These are phyloP conservation scores for Elsinoe necatrix DNA, from an alignment of 2,329 filamentous ascomycete species.

Conservation along the genomic window DNA sequence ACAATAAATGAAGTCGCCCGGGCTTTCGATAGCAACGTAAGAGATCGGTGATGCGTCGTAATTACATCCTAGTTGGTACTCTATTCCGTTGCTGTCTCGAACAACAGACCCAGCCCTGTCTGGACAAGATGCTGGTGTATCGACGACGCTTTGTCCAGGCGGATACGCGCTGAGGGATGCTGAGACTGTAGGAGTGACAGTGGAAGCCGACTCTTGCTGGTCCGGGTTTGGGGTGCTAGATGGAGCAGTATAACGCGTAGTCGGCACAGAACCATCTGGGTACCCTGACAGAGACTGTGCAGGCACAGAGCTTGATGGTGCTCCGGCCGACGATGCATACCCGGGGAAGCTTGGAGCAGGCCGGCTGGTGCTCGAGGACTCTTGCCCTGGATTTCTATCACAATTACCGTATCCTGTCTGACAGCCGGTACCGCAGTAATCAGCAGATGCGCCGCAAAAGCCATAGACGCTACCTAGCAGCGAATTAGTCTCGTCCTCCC, in stretches of 20 bases:
- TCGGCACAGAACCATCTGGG: neutral
- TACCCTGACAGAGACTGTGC: neutral
- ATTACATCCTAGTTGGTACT: constrained; percentile 7
- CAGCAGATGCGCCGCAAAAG: constrained; percentile 17
- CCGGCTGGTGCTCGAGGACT: neutral
- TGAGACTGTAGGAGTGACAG: constrained; percentile 1
- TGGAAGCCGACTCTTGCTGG: constrained; percentile 1
- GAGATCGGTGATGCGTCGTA: neutral
- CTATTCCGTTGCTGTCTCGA: constrained; percentile 3
- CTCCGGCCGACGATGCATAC: neutral
- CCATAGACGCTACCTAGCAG: constrained; percentile 17
- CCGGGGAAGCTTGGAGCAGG: neutral
- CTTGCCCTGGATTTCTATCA: neutral
- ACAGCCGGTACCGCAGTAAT: constrained; percentile 18
- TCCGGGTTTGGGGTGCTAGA: neutral
- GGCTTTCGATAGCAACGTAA: neutral
- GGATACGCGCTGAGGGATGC: neutral
- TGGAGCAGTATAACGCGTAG: neutral
- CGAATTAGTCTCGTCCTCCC: neutral
- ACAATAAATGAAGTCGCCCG: constrained; percentile 9
- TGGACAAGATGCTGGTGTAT: neutral
- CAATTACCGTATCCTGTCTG: constrained; percentile 14
- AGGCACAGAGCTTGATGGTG: constrained; percentile 7
- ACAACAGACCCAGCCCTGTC: neutral
- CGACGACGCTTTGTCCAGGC: neutral